These are phyloP conservation scores for Microbotryum saponariae DNA, from an alignment of 1,284 basidiomycete species.

Conservation along the genomic window DNA sequence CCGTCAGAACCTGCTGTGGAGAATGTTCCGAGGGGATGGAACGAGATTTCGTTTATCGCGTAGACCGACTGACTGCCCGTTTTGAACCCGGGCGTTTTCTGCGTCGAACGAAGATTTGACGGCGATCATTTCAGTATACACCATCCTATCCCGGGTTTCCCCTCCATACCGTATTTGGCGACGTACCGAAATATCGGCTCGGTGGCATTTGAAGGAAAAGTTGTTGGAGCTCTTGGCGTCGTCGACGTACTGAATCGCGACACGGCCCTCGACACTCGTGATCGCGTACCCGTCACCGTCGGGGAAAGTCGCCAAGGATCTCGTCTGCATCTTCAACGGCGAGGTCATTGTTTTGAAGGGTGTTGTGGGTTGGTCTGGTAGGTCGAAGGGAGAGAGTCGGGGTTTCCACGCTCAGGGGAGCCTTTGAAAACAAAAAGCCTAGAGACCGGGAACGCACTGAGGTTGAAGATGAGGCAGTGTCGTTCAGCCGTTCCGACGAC, in stretches of 20 bases:
- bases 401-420: no score
- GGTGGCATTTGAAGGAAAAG: conserved; percentile 73
- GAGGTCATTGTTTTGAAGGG: conserved; percentile 69
- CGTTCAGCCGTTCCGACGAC: conserved; percentile 92
- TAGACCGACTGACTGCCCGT: conserved; percentile 58
- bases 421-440: no score
- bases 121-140: no score
- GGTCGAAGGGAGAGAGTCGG: no score
- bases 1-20: conserved; percentile 84
- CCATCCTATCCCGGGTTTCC: no score
- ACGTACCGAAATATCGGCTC: no score
- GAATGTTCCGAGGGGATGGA: conserved; percentile 88
- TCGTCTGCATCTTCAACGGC: conserved; percentile 89
- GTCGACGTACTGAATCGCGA: conserved; percentile 87
- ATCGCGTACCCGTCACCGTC: conserved; percentile 75
- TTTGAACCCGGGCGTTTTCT: conserved; percentile 26
- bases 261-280: conserved; percentile 86
- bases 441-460: conserved; percentile 43
- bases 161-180: no score
- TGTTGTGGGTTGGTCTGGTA: conserved; percentile 55
- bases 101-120: background rate
- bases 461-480: conserved; percentile 79
- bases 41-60: conserved; percentile 83
- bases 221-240: conserved; percentile 58
- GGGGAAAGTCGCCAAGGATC: conserved; percentile 77